Evolutionary conservation across 164 flowering plant species (phyloP).

Genomic region (Berberis thunbergii): DNA sequence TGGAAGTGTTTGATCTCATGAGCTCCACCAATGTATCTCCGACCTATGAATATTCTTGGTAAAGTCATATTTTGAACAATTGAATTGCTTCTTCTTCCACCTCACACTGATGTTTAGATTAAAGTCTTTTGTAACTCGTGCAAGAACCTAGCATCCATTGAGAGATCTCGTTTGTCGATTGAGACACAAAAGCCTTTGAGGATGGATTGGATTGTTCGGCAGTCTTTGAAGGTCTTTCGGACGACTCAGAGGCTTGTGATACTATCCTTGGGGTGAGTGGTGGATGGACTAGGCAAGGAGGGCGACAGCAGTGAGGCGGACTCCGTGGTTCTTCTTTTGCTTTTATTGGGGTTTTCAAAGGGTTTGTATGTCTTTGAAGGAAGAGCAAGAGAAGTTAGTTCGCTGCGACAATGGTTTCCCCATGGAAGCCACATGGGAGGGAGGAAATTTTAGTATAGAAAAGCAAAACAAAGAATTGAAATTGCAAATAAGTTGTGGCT

Average conservation of each 20-base stretch:
- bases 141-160: slow-evolving; percentile 44
- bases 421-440: slow-evolving; percentile 50
- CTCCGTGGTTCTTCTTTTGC: slow-evolving; percentile 35
- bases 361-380: slow-evolving; percentile 58
- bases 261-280: not conserved
- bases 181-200: slow-evolving; percentile 44
- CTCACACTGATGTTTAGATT: slow-evolving; percentile 12
- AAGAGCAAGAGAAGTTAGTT: slow-evolving; percentile 31
- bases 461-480: not conserved
- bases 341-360: slow-evolving; percentile 25
- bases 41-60: slow-evolving; percentile 62
- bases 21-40: slow-evolving; percentile 55
- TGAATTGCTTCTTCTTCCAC: not conserved
- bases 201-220: slow-evolving; percentile 48
- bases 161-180: slow-evolving; percentile 70
- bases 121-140: slow-evolving; percentile 38
- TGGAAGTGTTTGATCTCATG: slow-evolving; percentile 48
- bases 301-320: slow-evolving; percentile 30
- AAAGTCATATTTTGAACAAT: slow-evolving; percentile 11
- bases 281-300: slow-evolving; percentile 6
- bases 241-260: slow-evolving; percentile 62
- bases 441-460: not conserved
- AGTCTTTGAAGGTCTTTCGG: slow-evolving; percentile 66
- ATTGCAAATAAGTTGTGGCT: not conserved
- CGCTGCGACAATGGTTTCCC: slow-evolving; percentile 27